Evolutionary conservation across 768 basidiomycete genomes (phyloP).

Genomic region (Suillus alpinus): DNA sequence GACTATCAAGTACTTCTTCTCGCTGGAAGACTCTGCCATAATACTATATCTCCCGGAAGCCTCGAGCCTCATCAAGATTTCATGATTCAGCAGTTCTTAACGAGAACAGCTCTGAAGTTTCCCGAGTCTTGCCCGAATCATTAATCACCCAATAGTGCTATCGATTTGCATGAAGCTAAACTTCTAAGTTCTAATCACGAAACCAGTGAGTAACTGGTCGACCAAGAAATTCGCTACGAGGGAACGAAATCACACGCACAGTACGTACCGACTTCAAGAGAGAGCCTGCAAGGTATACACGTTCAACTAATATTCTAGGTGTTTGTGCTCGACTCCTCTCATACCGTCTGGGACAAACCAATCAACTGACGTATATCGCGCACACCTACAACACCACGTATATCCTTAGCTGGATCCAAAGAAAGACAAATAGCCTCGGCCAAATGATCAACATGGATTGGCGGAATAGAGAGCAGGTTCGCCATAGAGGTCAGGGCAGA

Average conservation of each 20-base stretch:
- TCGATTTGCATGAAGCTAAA: background rate
- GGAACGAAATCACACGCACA: background rate
- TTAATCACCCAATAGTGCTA: background rate
- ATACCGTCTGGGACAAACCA: slow-evolving; percentile 52
- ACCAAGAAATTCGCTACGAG: background rate
- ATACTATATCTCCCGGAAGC: background rate
- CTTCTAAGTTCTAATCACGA: background rate
- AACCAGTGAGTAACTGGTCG: background rate
- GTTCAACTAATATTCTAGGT: background rate
- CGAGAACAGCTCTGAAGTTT: background rate
- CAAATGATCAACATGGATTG: slow-evolving; percentile 95
- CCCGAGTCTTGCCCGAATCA: background rate
- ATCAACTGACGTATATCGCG: slow-evolving; percentile 71
- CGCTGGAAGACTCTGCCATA: background rate
- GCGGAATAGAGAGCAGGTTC: slow-evolving; percentile 78
- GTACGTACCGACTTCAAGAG: background rate
- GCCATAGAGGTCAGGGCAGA: slow-evolving; percentile 66
- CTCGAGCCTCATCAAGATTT: background rate
- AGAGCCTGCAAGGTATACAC: background rate
- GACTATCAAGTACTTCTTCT: background rate
- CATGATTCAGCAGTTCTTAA: background rate
- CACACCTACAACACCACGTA: slow-evolving; percentile 69
- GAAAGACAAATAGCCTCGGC: slow-evolving; percentile 77
- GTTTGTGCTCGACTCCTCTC: slow-evolving; percentile 4
- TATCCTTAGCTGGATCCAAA: slow-evolving; percentile 45